A percentile compares a stretch with the other conserved stretches of the same genome.
Evolutionary conservation across 768 basidiomycete genomes (phyloP).

Genomic region (Peribolospora kevripleyi): DNA sequence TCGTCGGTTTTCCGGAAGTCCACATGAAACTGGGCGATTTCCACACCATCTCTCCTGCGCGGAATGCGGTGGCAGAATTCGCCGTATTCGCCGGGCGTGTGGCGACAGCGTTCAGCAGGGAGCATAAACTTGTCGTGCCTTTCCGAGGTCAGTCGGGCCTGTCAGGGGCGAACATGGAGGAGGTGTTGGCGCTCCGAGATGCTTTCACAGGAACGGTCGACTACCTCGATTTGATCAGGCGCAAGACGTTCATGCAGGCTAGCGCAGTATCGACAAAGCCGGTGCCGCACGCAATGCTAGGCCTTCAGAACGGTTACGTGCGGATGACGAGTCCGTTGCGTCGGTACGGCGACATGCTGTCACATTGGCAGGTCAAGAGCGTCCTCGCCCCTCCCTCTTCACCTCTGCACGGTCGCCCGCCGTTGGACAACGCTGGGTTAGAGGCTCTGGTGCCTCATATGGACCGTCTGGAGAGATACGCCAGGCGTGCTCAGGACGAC

Average conservation of each 20-base stretch:
- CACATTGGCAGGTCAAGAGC: conserved; percentile 84
- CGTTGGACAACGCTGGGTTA: no score
- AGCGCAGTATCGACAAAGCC: conserved; percentile 29
- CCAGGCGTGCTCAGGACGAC: no score
- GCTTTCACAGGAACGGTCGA: conserved; percentile 20
- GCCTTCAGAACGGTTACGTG: conserved; percentile 46
- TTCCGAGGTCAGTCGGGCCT: conserved; percentile 28
- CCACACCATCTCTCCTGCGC: conserved; percentile 19
- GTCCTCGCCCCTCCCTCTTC: conserved; percentile 22
- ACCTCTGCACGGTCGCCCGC: no score
- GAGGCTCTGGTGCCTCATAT: no score
- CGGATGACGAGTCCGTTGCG: conserved; percentile 70
- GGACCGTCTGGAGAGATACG: no score
- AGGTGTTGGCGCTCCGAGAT: conserved; percentile 30
- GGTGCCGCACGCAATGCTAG: conserved; percentile 41
- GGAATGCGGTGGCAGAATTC: conserved; percentile 41
- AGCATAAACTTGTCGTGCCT: conserved; percentile 36
- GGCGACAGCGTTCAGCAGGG: conserved; percentile 44
- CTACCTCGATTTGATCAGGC: conserved; percentile 19
- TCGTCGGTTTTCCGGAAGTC: no score
- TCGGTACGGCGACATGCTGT: conserved; percentile 52
- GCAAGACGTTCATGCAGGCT: conserved; percentile 20
- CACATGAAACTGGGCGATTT: neutral
- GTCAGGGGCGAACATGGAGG: conserved; percentile 18
- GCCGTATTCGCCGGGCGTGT: conserved; percentile 60